A percentile compares a stretch with the other conserved stretches of the same genome.
Conservation (phyloP, 2,329 filamentous ascomycete species). For the Arachnomyces sp. region DNA sequence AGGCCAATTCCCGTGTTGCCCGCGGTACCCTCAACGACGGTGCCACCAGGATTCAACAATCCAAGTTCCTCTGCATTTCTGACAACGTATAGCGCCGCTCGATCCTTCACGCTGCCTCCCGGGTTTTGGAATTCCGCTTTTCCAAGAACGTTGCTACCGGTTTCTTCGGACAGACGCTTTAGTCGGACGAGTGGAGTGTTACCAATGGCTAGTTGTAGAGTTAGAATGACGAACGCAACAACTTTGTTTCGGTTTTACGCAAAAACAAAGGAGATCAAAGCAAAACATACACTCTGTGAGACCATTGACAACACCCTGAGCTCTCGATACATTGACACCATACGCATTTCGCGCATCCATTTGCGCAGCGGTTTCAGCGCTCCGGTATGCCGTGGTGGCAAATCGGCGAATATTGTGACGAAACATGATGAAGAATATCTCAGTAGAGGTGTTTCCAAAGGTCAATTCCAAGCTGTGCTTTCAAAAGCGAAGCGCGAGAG, state of each 20-base stretch:
- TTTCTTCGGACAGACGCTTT: slow-evolving; percentile 79
- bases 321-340: slow-evolving; percentile 65
- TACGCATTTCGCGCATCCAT: slow-evolving; percentile 49
- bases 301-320: slow-evolving; percentile 70
- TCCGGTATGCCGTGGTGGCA: slow-evolving; percentile 54
- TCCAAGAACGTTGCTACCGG: slow-evolving; percentile 86
- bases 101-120: slow-evolving; percentile 91
- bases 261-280: neutral
- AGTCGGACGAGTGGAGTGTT: slow-evolving; percentile 93
- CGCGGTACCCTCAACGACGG: slow-evolving; percentile 92
- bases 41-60: slow-evolving; percentile 74
- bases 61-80: slow-evolving; percentile 87
- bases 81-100: slow-evolving; percentile 88
- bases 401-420: slow-evolving; percentile 62
- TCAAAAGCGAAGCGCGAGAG: too few relatives aligned
- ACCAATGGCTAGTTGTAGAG: slow-evolving; percentile 64
- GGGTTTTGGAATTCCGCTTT: slow-evolving; percentile 99
- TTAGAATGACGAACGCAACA: neutral
- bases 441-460: neutral
- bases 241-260: too few relatives aligned
- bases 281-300: slow-evolving; percentile 65
- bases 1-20: slow-evolving; percentile 98
- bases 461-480: neutral
- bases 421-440: slow-evolving; percentile 51
- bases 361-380: slow-evolving; percentile 37